Evolutionary conservation across 176 grass and related monocot species (phyloP), one percentile per base, ranked within the genome.

Genomic region (Triticum monococcum): DNA sequence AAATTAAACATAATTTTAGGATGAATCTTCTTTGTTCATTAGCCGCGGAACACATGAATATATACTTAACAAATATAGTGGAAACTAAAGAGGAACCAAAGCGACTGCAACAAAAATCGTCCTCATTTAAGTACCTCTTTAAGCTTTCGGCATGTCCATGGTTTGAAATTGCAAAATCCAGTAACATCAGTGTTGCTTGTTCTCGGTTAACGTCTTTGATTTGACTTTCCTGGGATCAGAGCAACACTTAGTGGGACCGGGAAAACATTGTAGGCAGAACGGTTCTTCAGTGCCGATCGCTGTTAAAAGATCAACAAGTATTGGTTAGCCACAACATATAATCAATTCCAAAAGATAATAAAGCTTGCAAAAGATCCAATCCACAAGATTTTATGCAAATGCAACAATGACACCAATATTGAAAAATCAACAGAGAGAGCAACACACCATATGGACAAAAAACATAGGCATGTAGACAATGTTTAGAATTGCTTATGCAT

Each of bases 241-340:
- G 83, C 79, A 91, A 97, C 92, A 50, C 65, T 84, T 32, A 95
- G 85, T 3, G 92, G 95, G 83, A 91, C 75, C 22, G 81, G 81
- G 79, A 83, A 83, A 86, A 60, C 65, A 45, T 86, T 85, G 61
- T 62, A 87, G 81, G 92, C 48, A 6, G 65, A 75, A 68, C 86
- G 83, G 43, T 84, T 84, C 9, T 79, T 50, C 18, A 78, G 70
- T 79, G 87, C 95, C 52, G 60, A 78, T 78, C 60, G 43, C 95
- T 97, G 89, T 72, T 45, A 45, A 81, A 89, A 61, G 46, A 76
- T 1, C 2, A 89, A 84, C 12, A 69, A 17, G 6, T 20, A 77
- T 36, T 62, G 3, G 14, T 85, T 66, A 85, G 36, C 56, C 12
- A 14, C 5, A 16, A 16, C 17, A 26, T 5, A 10, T 35, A 36